Evolutionary conservation across 2,329 filamentous ascomycete species (phyloP).

Genomic region (Leptographium lundbergii): DNA sequence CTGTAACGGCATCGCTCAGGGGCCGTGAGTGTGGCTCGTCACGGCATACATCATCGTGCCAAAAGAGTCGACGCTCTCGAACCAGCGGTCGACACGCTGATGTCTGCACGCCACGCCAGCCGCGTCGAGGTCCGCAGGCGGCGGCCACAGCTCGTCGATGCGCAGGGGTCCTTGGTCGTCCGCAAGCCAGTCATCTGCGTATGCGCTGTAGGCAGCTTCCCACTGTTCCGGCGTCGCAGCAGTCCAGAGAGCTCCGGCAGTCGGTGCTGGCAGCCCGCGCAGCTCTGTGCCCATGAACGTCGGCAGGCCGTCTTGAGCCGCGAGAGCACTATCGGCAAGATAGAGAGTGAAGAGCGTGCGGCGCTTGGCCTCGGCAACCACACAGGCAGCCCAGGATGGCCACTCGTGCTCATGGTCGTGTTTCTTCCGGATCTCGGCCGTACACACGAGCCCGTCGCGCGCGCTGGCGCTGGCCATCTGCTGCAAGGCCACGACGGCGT

Average conservation of each 20-base stretch:
- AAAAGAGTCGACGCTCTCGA: slow-evolving; percentile 38
- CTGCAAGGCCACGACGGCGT: slow-evolving; percentile 36
- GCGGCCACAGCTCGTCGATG: slow-evolving; percentile 39
- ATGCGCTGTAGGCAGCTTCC: slow-evolving; percentile 28
- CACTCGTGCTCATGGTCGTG: no score
- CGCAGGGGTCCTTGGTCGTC: slow-evolving; percentile 21
- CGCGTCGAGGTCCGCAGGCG: slow-evolving; percentile 19
- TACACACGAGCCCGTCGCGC: slow-evolving; percentile 29
- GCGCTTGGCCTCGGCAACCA: slow-evolving; percentile 38
- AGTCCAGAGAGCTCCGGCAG: slow-evolving; percentile 29
- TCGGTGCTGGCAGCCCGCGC: slow-evolving; percentile 27
- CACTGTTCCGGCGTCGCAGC: slow-evolving; percentile 24
- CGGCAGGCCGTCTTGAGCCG: slow-evolving; percentile 27
- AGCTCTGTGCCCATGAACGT: slow-evolving; percentile 38
- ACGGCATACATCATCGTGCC: slow-evolving; percentile 40
- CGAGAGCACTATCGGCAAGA: slow-evolving; percentile 37
- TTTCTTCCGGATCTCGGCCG: slow-evolving; percentile 20
- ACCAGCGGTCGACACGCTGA: slow-evolving; percentile 31
- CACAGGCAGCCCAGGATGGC: slow-evolving; percentile 41
- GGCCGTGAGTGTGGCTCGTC: slow-evolving; percentile 30
- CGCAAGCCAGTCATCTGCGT: slow-evolving; percentile 27
- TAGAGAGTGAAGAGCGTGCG: slow-evolving; percentile 39
- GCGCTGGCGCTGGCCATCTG: slow-evolving; percentile 30
- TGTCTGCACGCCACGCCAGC: slow-evolving; percentile 14
- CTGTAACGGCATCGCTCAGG: slow-evolving; percentile 10